A percentile compares a stretch with the other conserved stretches of the same genome.
Evolutionary conservation across 805 yeast species (phyloP).

Genomic region (Sugiyamaella boreocaroliniensis): DNA sequence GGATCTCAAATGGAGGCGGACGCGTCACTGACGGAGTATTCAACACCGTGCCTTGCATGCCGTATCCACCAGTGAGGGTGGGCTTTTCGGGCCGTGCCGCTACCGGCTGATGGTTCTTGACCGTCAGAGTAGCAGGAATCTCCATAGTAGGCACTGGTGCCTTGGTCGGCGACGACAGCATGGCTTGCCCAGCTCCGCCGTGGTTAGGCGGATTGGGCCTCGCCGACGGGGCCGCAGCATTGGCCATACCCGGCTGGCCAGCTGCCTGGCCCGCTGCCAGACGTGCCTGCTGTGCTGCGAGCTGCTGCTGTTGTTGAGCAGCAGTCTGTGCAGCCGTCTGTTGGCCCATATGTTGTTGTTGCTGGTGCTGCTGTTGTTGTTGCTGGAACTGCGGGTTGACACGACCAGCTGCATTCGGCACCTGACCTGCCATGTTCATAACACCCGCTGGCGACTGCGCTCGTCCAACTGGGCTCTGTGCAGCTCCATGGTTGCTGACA

Average conservation of each 20-base stretch:
- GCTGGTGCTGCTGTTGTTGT: conserved; percentile 9
- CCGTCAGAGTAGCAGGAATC: conserved; percentile 61
- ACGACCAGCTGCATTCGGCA: background rate
- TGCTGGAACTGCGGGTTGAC: conserved; percentile 10
- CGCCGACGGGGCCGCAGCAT: conserved; percentile 23
- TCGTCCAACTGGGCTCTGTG: background rate
- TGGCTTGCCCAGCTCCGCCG: conserved; percentile 30
- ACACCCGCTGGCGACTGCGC: conserved; percentile 1
- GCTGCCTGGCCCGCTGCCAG: background rate
- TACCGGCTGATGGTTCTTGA: conserved; percentile 60
- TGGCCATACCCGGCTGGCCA: background rate
- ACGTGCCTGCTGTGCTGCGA: conserved; percentile 1
- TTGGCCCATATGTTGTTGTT: conserved; percentile 8
- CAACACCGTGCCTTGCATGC: conserved; percentile 60
- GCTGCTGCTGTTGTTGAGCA: conserved; percentile 15
- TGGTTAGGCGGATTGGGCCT: conserved; percentile 31
- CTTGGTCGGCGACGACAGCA: conserved; percentile 30
- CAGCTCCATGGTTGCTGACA: conserved; percentile 1
- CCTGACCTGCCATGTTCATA: background rate
- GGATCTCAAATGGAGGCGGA: conserved; percentile 77
- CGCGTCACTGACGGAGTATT: conserved; percentile 69
- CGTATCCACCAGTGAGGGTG: conserved; percentile 76
- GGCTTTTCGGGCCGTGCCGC: conserved; percentile 68
- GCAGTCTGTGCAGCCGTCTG: background rate
- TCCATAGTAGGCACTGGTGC: conserved; percentile 27